phyloP scores from a whole-genome alignment of 148 eudicot species.

The Suaeda aralocaspica region DNA sequence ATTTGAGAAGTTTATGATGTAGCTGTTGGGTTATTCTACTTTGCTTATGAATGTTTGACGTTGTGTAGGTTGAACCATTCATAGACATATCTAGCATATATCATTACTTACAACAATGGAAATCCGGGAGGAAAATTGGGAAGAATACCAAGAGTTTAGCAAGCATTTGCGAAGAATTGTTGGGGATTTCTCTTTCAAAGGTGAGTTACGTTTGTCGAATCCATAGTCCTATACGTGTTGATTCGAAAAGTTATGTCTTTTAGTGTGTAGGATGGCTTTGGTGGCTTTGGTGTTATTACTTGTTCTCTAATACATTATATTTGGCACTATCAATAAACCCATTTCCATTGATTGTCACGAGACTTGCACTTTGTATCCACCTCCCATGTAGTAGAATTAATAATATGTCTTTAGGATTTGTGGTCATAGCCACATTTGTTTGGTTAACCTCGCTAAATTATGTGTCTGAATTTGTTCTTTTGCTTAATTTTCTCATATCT shows the following conservation, averaged over 20 bases:
- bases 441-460: neutral
- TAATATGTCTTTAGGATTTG: neutral
- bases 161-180: slow-evolving; percentile 65
- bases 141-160: slow-evolving; percentile 89
- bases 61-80: slow-evolving; percentile 73
- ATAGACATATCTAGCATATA: slow-evolving; percentile 74
- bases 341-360: neutral
- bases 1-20: neutral
- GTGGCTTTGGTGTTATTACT: neutral
- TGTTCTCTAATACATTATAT: neutral
- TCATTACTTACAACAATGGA: slow-evolving; percentile 46
- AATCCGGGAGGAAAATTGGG: slow-evolving; percentile 43
- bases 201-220: slow-evolving; percentile 26
- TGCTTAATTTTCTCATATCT: neutral
- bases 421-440: neutral
- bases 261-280: neutral
- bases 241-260: neutral
- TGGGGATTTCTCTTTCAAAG: slow-evolving; percentile 80
- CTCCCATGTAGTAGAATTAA: neutral
- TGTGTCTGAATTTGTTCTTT: neutral
- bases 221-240: neutral
- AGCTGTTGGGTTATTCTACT: neutral
- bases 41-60: slow-evolving; percentile 10
- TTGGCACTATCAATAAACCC: neutral
- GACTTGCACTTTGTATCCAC: neutral